Conservation (phyloP, 441 rosid species). For the Lagerstroemia fauriei region DNA sequence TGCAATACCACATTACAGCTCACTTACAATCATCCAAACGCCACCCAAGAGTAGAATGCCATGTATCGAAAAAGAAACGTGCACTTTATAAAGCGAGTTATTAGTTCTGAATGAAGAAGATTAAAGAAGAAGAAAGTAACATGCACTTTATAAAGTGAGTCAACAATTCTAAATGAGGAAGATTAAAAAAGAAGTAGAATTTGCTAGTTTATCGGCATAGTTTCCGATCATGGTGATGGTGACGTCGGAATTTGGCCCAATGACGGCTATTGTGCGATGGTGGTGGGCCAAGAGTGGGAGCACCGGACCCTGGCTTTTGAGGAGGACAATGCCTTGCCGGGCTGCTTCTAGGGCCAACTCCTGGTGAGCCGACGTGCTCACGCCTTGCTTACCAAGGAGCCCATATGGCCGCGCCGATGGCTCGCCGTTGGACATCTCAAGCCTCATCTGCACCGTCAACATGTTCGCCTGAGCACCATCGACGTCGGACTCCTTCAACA, state of each 20-base stretch:
- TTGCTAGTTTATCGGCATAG: constrained; percentile 57
- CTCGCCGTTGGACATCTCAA: constrained; percentile 84
- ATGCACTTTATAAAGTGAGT: background rate
- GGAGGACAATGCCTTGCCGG: constrained; percentile 84
- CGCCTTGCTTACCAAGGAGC: constrained; percentile 59
- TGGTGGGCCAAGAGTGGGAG: constrained; percentile 62
- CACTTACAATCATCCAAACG: no score
- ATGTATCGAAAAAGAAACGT: no score
- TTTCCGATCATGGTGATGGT: constrained; percentile 85
- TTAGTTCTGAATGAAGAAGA: background rate
- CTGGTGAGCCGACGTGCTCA: constrained; percentile 74
- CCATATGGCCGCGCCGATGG: constrained; percentile 62
- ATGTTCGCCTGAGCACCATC: constrained; percentile 61
- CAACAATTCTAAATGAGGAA: background rate
- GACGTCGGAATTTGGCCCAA: constrained; percentile 78
- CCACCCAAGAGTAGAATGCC: no score
- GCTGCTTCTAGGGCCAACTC: constrained; percentile 89
- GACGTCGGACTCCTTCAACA: constrained; percentile 56
- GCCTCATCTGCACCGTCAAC: constrained; percentile 74
- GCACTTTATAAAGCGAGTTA: background rate
- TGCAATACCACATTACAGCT: no score
- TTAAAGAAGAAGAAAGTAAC: no score
- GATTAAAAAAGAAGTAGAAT: background rate
- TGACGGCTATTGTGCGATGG: constrained; percentile 61
- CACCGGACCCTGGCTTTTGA: constrained; percentile 56